A percentile compares a stretch with the other conserved stretches of the same genome.
These are phyloP conservation scores for Sporothrix curviconia DNA, from an alignment of 2,329 filamentous ascomycete genomes.

Conservation along the genomic window DNA sequence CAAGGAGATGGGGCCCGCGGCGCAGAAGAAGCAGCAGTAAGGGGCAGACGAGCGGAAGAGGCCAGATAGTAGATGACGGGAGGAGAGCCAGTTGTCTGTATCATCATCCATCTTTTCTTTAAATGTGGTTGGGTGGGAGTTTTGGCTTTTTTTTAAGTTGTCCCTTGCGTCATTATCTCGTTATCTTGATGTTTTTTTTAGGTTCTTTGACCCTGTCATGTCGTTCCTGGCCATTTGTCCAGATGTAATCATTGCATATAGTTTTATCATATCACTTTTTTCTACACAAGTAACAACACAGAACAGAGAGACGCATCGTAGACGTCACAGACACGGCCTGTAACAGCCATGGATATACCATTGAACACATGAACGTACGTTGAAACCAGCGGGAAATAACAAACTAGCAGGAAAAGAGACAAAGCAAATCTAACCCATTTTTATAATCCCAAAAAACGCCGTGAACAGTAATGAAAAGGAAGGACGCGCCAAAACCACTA, in stretches of 20 bases:
- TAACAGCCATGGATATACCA: too few species aligned
- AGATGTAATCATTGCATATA: conserved; percentile 11
- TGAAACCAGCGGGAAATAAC: too few species aligned
- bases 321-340: too few species aligned
- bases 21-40: conserved; percentile 72
- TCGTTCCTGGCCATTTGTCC: neutral
- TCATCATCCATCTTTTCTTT: conserved; percentile 1
- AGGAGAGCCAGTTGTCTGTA: neutral
- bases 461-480: neutral
- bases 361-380: too few species aligned
- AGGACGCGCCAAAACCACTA: neutral
- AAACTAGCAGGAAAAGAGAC: neutral
- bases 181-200: neutral
- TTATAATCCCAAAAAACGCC: conserved; percentile 8
- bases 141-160: neutral
- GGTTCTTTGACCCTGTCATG: neutral
- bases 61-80: neutral
- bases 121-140: conserved; percentile 2
- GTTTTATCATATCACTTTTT: conserved; percentile 1
- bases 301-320: too few species aligned
- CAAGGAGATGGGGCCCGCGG: conserved; percentile 86
- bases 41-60: neutral
- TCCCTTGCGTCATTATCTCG: too few species aligned
- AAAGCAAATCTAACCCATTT: conserved; percentile 8
- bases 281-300: too few species aligned